Base-by-base conservation (phyloP, 768 basidiomycete genomes). In the Tulasnella sp. region DNA sequence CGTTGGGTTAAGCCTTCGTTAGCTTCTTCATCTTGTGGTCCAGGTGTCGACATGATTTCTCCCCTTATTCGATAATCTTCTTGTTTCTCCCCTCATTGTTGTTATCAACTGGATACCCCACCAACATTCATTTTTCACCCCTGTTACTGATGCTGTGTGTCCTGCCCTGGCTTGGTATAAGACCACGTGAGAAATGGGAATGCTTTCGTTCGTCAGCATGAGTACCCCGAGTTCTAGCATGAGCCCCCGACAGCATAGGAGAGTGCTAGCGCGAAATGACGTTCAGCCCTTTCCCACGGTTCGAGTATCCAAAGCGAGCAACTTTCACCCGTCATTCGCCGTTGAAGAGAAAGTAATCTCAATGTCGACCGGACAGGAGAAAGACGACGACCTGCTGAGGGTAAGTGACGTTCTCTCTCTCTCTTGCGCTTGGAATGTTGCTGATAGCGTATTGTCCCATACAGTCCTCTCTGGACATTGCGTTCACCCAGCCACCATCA, bases 401-500 rank as follows among this genome's bases (percentile, higher is more conserved):
- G 75, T 76, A 67, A 70, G 67, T 15, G 2, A 25, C 36, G 38
- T 36, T 1, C 38, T 14, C 29, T 17, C 42, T 42, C 34, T 70
- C n/a, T 37, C 15, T 25, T 36, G 19, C 19, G 9, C 14, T 11
- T 22, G 29, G 7, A 25, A n/a, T 58, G 37, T 22, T 36, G 34
- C 19, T 58, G 45, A 38, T 58, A 8, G 12, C 17, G 49, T 34
- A 8, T 58, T 67, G 8, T 64, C 8, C 11, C 19, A 4, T 58
- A 42, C 67, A 76, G 75, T 64, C 67, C 17, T 64, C 42, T 22
- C 40, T 76, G 6, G 36, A 68, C 45, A 39, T 25, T 38, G 75
- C 75, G 34, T 76, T 76, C 75, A 58, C 73, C 34, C 25, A 76
- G 49, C 75, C 75, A 68, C 39, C 67, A 15, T 69, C 77, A 14